Evolutionary conservation across 768 basidiomycete species (phyloP).

Genomic region (Lactarius sanguifluus): DNA sequence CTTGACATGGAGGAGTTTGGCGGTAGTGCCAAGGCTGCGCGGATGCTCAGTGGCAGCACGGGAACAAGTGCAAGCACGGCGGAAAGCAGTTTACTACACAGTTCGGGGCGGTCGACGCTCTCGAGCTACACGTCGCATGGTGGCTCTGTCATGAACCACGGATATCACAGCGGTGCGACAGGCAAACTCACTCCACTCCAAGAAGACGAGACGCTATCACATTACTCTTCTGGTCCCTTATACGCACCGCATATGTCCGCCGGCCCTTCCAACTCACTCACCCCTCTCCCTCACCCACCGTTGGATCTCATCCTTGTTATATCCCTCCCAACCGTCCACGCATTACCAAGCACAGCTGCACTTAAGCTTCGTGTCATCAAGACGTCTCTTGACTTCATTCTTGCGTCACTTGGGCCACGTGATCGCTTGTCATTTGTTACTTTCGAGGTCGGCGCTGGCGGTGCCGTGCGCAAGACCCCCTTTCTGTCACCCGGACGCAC

Average conservation of each 20-base stretch:
- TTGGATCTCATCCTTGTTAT: conserved; percentile 92
- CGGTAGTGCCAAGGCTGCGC: conserved; percentile 69
- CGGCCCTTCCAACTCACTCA: conserved; percentile 76
- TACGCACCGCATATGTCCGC: conserved; percentile 60
- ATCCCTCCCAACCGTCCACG: conserved; percentile 73
- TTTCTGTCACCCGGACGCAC: conserved; percentile 74
- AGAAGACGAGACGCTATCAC: conserved; percentile 26
- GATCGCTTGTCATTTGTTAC: conserved; percentile 91
- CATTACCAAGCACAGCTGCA: conserved; percentile 73
- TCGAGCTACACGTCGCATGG: conserved; percentile 66
- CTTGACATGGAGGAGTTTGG: conserved; percentile 66
- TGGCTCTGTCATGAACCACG: conserved; percentile 29
- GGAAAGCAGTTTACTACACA: conserved; percentile 65
- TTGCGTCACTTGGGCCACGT: conserved; percentile 69
- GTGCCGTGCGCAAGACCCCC: conserved; percentile 88
- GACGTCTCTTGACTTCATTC: conserved; percentile 80
- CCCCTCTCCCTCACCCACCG: conserved; percentile 80
- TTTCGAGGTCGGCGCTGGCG: conserved; percentile 84
- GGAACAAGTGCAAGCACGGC: conserved; percentile 55
- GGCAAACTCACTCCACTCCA: conserved; percentile 31
- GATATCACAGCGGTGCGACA: conserved; percentile 13
- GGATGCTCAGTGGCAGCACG: conserved; percentile 76
- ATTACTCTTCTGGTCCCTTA: conserved; percentile 17
- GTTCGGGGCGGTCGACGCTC: conserved; percentile 60
- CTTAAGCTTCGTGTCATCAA: conserved; percentile 90